Percentiles rank a stretch among this genome's conserved stretches.
Evolutionary conservation across 192 early-diverging fungal species (phyloP).

Genomic region (Spizellomyces punctatus): DNA sequence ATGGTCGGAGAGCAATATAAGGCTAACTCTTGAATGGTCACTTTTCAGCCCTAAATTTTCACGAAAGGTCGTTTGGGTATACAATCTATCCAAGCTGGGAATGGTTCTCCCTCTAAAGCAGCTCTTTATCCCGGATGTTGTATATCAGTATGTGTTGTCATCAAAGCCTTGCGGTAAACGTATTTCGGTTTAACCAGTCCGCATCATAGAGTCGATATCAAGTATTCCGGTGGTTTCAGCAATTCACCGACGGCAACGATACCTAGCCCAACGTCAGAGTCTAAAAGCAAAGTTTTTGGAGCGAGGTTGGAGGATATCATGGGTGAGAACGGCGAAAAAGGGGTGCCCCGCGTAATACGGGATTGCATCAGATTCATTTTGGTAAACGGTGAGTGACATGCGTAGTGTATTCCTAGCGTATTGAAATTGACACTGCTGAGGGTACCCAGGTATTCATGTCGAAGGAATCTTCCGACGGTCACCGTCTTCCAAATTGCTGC

Average conservation of each 20-base stretch:
- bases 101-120: slow-evolving; percentile 69
- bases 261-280: too few species aligned
- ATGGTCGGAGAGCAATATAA: background rate
- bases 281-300: slow-evolving; percentile 59
- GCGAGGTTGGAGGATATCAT: slow-evolving; percentile 73
- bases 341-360: slow-evolving; percentile 73
- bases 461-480: slow-evolving; percentile 87
- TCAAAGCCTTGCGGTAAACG: background rate
- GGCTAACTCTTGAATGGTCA: background rate
- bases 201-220: background rate
- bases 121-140: slow-evolving; percentile 73
- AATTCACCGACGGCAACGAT: too few species aligned
- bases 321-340: slow-evolving; percentile 72
- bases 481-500: slow-evolving; percentile 71
- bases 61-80: slow-evolving; percentile 80
- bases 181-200: background rate
- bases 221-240: background rate
- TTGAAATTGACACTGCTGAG: background rate
- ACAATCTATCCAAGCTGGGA: slow-evolving; percentile 70
- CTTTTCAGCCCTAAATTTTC: slow-evolving; percentile 83
- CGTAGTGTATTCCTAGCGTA: background rate
- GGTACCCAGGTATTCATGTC: slow-evolving; percentile 63
- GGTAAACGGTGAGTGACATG: slow-evolving; percentile 51
- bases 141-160: slow-evolving; percentile 56
- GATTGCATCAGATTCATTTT: slow-evolving; percentile 75